Evolutionary conservation across 2,329 filamentous ascomycete genomes (phyloP).

Genomic region (Talaromyces piceae): DNA sequence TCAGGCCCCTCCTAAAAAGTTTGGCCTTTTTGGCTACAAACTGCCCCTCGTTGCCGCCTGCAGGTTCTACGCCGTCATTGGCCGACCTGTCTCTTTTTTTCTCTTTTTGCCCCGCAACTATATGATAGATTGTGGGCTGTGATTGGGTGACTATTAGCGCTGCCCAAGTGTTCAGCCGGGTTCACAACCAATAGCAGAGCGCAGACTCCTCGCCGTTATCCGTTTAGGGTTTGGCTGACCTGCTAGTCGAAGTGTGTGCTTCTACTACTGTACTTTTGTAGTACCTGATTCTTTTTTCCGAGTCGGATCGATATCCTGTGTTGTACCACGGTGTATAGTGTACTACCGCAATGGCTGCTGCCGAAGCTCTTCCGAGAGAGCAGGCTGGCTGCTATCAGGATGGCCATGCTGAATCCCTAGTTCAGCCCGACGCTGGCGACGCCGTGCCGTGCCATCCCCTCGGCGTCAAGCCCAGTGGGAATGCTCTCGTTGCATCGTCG

Average conservation of each 20-base stretch:
- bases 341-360: slow-evolving; percentile 3
- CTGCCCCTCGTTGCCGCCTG: slow-evolving; percentile 6
- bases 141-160: slow-evolving; percentile 2
- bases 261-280: neutral
- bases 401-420: slow-evolving; percentile 2
- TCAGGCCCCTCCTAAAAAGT: neutral
- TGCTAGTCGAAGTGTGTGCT: neutral
- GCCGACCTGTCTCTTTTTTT: neutral
- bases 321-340: no score
- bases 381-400: neutral
- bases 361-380: slow-evolving; percentile 1
- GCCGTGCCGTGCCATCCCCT: slow-evolving; percentile 72
- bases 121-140: neutral
- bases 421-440: slow-evolving; percentile 18
- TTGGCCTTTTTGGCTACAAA: no score
- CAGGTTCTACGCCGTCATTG: neutral
- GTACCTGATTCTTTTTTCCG: neutral
- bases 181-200: slow-evolving; percentile 1
- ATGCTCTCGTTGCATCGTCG: slow-evolving; percentile 60
- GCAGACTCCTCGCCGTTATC: neutral
- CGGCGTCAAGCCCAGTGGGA: slow-evolving; percentile 78
- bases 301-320: neutral
- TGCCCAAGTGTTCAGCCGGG: neutral
- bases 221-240: neutral
- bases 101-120: neutral